Evolutionary conservation across 805 yeast species (phyloP), one percentile per base, ranked within the genome.

Genomic region (Kazachstania bromeliacearum): DNA sequence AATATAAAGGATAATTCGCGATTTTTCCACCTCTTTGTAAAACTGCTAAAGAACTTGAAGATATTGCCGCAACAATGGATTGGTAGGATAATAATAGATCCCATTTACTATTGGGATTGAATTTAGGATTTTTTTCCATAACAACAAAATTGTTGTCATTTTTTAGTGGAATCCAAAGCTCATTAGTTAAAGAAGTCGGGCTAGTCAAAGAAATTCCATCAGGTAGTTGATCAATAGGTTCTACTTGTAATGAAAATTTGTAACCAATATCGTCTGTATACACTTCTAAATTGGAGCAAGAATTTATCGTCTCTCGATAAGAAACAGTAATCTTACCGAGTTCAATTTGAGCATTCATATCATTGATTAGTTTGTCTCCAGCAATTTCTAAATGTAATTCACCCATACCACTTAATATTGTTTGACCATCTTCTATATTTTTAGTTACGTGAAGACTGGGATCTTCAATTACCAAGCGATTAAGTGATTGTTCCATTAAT

Each of bases 391-490:
- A 67, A 61, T 92, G 98, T 33, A 92, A 67, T 53, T 92, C 98
- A 43, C 98, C 98, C 96, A 89, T 88, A 47, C 98, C 98, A 39
- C 95, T 83, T 53, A 92, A 79, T 43, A 92, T 73, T 12, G 96
- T 92, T 60, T 92, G 95, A 60, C 92, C 92, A 29, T 94, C 79
- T 63, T 92, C 96, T 16, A 73, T 62, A 59, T 92, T 84, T 34
- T 67, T 70, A 3, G 73, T 60, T 6, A 85, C 70, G 21, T 75
- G 72, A 42, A 92, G 66, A 34, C 95, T 83, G 3, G 98, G 98
- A 51, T 92, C 98, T 52, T 92, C 97, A 36, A 81, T 68, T n/a
- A 83, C 57, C 28, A 92, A 59, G 1, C 73, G 63, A 7, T 66
- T 64, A 31, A 92, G 65, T 3, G 94, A 79, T 5, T 73, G 70